A percentile compares a stretch with the other conserved stretches of the same genome.
phyloP scores from a whole-genome alignment of 768 basidiomycete species.

The Tephrocybe rancida region DNA sequence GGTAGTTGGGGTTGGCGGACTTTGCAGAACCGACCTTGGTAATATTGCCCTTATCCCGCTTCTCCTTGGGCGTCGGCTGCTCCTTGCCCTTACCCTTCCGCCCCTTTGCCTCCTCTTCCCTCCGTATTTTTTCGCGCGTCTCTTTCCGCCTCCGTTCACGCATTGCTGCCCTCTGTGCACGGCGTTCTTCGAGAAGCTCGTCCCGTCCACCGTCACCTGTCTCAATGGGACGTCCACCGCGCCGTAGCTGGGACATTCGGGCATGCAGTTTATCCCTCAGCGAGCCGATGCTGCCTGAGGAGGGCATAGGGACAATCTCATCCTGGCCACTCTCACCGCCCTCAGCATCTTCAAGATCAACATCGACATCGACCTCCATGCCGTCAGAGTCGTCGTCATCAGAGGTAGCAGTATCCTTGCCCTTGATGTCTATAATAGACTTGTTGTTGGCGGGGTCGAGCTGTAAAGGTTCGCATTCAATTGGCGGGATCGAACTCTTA shows the following conservation, averaged over 20 bases:
- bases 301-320: constrained; percentile 64
- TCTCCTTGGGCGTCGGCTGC: constrained; percentile 24
- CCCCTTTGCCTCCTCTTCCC: constrained; percentile 63
- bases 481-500: neutral
- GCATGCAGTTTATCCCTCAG: constrained; percentile 77
- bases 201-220: constrained; percentile 60
- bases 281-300: constrained; percentile 57
- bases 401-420: constrained; percentile 18
- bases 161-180: constrained; percentile 76
- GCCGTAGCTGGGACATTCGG: constrained; percentile 71
- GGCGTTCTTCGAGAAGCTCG: constrained; percentile 79
- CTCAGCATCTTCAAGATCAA: constrained; percentile 41
- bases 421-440: neutral
- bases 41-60: constrained; percentile 40
- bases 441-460: constrained; percentile 93
- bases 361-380: constrained; percentile 41
- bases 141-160: constrained; percentile 85
- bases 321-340: constrained; percentile 35
- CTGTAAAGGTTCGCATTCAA: constrained; percentile 48
- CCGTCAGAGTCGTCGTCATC: constrained; percentile 33
- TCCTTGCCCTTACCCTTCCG: constrained; percentile 51
- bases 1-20: neutral
- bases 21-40: constrained; percentile 51
- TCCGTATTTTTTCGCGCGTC: constrained; percentile 79
- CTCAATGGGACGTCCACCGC: constrained; percentile 31